phyloP scores from a whole-genome alignment of 2,329 filamentous ascomycete species.

The Fusarium virguliforme region DNA sequence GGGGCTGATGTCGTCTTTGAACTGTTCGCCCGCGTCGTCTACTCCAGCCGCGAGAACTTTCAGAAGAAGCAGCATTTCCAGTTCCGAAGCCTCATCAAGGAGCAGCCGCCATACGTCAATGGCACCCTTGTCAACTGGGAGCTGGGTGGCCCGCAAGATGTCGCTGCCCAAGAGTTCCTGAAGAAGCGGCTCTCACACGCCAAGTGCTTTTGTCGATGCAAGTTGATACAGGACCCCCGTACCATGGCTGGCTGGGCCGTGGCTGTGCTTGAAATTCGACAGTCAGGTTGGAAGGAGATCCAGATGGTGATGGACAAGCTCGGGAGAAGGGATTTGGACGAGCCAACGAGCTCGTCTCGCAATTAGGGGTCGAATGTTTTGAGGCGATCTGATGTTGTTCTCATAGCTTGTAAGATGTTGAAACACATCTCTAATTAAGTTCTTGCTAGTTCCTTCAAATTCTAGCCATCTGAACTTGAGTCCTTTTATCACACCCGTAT shows the following conservation, averaged over 20 bases:
- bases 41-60: constrained; percentile 69
- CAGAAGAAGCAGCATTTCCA: constrained; percentile 72
- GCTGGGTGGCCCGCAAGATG: constrained; percentile 48
- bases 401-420: constrained; percentile 6
- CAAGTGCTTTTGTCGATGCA: constrained; percentile 56
- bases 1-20: constrained; percentile 68
- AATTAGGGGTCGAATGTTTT: constrained; percentile 7
- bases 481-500: neutral
- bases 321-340: constrained; percentile 52
- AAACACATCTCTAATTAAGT: neutral
- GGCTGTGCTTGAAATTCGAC: constrained; percentile 49
- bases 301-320: constrained; percentile 44
- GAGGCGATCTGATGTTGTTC: neutral
- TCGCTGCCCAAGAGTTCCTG: constrained; percentile 48
- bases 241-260: constrained; percentile 49
- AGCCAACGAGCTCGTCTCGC: constrained; percentile 16
- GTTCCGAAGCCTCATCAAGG: constrained; percentile 75
- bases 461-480: neutral
- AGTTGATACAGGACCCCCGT: constrained; percentile 41
- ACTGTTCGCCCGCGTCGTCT: constrained; percentile 73
- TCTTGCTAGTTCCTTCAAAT: constrained; percentile 6
- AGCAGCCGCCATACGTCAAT: constrained; percentile 67
- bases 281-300: constrained; percentile 53
- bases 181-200: constrained; percentile 24
- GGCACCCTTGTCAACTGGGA: constrained; percentile 53